Evolutionary conservation across 2,329 filamentous ascomycete genomes (phyloP).

Genomic region (Thelonectria discophora): DNA sequence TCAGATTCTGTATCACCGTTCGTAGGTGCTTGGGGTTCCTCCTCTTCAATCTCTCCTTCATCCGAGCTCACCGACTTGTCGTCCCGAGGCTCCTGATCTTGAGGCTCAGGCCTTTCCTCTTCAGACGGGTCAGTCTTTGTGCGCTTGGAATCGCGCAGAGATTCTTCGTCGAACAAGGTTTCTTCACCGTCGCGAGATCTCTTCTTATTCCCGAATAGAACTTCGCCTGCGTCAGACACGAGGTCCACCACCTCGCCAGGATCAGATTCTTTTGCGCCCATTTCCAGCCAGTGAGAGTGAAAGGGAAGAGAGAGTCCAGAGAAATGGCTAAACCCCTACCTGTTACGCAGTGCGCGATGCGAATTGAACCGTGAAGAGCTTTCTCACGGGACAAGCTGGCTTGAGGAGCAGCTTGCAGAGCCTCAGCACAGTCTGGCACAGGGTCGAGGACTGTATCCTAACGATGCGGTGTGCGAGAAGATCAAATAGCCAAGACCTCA

Average conservation of each 20-base stretch:
- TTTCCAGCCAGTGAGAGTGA: conserved; percentile 14
- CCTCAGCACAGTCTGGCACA: background rate
- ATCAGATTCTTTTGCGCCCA: conserved; percentile 33
- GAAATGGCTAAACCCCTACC: conserved; percentile 17
- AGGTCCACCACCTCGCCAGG: conserved; percentile 38
- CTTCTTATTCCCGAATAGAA: conserved; percentile 37
- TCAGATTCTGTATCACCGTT: background rate
- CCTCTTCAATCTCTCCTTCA: conserved; percentile 47
- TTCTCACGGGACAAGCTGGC: background rate
- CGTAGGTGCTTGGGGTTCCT: conserved; percentile 9
- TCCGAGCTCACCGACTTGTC: conserved; percentile 37
- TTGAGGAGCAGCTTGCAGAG: background rate
- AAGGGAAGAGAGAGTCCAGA: conserved; percentile 4
- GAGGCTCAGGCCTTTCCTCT: conserved; percentile 12
- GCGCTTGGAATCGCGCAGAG: conserved; percentile 36
- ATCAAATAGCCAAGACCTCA: conserved; percentile 23
- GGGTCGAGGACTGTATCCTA: background rate
- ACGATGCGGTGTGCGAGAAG: background rate
- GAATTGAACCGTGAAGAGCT: background rate
- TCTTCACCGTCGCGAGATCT: conserved; percentile 40
- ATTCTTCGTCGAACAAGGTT: conserved; percentile 13
- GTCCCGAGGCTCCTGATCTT: conserved; percentile 14
- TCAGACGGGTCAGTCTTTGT: conserved; percentile 24
- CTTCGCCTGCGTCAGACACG: conserved; percentile 39
- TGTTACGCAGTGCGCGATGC: conserved; percentile 6